phyloP scores from a whole-genome alignment of 768 basidiomycete species.

The Tulasnella sp. region DNA sequence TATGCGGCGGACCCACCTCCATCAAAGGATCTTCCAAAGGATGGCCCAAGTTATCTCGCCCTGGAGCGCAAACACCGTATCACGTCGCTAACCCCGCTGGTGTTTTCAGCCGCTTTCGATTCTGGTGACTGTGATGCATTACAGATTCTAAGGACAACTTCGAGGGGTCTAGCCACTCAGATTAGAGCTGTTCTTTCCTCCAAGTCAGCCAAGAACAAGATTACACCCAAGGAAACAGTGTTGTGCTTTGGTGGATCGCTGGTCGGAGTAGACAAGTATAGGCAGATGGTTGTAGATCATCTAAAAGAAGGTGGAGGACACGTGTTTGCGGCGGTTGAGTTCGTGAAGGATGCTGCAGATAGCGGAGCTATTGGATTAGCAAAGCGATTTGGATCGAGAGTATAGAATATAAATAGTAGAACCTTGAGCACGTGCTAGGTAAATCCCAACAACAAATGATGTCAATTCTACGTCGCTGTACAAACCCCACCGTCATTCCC shows the following conservation, averaged over 20 bases:
- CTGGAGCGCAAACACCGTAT: slow-evolving; percentile 56
- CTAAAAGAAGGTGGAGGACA: slow-evolving; percentile 42
- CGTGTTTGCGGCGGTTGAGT: slow-evolving; percentile 50
- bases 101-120: slow-evolving; percentile 66
- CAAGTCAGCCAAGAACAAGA: background rate
- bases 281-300: slow-evolving; percentile 40
- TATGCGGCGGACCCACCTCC: slow-evolving; percentile 47
- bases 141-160: slow-evolving; percentile 40
- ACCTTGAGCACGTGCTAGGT: too few relatives aligned
- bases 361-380: slow-evolving; percentile 48
- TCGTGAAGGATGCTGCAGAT: slow-evolving; percentile 55
- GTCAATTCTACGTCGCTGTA: too few relatives aligned
- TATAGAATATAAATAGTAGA: too few relatives aligned
- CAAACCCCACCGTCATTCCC: too few relatives aligned
- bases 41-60: slow-evolving; percentile 18
- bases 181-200: slow-evolving; percentile 37
- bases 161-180: slow-evolving; percentile 44
- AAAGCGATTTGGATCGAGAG: too few relatives aligned
- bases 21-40: slow-evolving; percentile 18
- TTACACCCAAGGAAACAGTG: slow-evolving; percentile 36
- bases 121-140: slow-evolving; percentile 42
- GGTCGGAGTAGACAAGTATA: slow-evolving; percentile 48
- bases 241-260: slow-evolving; percentile 73
- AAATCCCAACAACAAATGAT: too few relatives aligned
- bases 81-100: slow-evolving; percentile 57